Evolutionary conservation across 2,329 filamentous ascomycete genomes (phyloP).

Genomic region (Epichloe bromicola): DNA sequence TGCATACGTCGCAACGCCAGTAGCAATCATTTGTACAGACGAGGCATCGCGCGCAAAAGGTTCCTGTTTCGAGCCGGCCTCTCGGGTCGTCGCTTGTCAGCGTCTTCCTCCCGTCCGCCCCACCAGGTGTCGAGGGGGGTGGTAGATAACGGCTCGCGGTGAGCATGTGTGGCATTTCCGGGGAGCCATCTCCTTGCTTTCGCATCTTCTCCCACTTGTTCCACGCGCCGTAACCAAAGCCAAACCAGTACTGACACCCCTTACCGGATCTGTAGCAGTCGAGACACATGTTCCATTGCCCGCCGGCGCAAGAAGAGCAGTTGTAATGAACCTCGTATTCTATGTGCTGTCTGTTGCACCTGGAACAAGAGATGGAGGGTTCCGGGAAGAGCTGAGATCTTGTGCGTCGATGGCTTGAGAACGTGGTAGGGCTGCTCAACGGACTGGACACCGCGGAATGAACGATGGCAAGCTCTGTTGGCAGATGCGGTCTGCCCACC

Average conservation of each 20-base stretch:
- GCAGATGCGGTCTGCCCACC: constrained; percentile 18
- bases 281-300: constrained; percentile 67
- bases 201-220: constrained; percentile 48
- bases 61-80: constrained; percentile 58
- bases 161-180: constrained; percentile 42
- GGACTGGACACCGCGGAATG: constrained; percentile 21
- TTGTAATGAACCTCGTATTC: constrained; percentile 81
- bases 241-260: constrained; percentile 79
- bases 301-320: constrained; percentile 56
- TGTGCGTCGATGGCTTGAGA: constrained; percentile 25
- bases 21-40: constrained; percentile 69
- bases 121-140: constrained; percentile 35
- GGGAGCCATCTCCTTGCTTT: constrained; percentile 24
- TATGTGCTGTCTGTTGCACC: constrained; percentile 59
- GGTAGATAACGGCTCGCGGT: constrained; percentile 42
- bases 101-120: constrained; percentile 41
- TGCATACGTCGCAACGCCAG: constrained; percentile 80
- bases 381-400: constrained; percentile 47
- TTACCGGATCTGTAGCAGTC: constrained; percentile 64
- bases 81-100: constrained; percentile 55
- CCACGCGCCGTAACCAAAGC: constrained; percentile 66
- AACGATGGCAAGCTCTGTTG: constrained; percentile 27
- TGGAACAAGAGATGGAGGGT: constrained; percentile 59
- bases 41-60: constrained; percentile 70
- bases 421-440: constrained; percentile 15